Evolutionary conservation across 2,329 filamentous ascomycete species (phyloP).

Genomic region (Aspergillus candidus): DNA sequence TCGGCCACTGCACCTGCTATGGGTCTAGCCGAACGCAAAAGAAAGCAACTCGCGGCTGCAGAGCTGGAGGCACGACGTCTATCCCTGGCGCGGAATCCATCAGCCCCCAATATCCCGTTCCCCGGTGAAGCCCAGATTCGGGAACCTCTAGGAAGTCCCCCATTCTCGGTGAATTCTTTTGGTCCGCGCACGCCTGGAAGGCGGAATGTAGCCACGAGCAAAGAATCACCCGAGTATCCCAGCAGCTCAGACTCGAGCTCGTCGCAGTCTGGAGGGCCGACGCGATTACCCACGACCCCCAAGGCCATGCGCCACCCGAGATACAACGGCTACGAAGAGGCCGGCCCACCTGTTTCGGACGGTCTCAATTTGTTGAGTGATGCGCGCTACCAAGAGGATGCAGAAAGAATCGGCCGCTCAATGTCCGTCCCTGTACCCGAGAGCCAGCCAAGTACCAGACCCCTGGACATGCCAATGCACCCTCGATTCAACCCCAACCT

Average conservation of each 20-base stretch:
- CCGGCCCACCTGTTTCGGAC: constrained; percentile 50
- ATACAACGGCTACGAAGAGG: constrained; percentile 46
- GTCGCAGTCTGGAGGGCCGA: constrained; percentile 44
- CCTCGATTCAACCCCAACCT: constrained; percentile 36
- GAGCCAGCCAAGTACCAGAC: constrained; percentile 17
- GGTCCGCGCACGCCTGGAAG: constrained; percentile 28
- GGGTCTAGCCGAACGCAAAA: constrained; percentile 57
- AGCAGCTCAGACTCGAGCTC: constrained; percentile 37
- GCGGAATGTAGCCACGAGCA: constrained; percentile 29
- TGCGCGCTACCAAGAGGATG: constrained; percentile 34
- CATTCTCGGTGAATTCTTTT: constrained; percentile 27
- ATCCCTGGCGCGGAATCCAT: constrained; percentile 73
- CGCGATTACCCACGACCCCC: constrained; percentile 85
- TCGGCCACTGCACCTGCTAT: constrained; percentile 19
- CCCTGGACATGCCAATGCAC: constrained; percentile 34
- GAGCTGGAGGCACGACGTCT: constrained; percentile 84
- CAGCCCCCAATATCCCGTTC: constrained; percentile 72
- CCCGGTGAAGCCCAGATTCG: constrained; percentile 53
- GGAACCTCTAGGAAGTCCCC: constrained; percentile 42
- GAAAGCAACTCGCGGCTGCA: constrained; percentile 69
- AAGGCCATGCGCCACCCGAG: constrained; percentile 80
- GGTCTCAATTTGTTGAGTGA: constrained; percentile 32
- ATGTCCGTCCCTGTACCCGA: constrained; percentile 36
- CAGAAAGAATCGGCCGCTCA: constrained; percentile 31
- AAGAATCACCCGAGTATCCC: constrained; percentile 34